phyloP scores from a whole-genome alignment of 2,329 filamentous ascomycete genomes.

The Bipolaris gigantea region DNA sequence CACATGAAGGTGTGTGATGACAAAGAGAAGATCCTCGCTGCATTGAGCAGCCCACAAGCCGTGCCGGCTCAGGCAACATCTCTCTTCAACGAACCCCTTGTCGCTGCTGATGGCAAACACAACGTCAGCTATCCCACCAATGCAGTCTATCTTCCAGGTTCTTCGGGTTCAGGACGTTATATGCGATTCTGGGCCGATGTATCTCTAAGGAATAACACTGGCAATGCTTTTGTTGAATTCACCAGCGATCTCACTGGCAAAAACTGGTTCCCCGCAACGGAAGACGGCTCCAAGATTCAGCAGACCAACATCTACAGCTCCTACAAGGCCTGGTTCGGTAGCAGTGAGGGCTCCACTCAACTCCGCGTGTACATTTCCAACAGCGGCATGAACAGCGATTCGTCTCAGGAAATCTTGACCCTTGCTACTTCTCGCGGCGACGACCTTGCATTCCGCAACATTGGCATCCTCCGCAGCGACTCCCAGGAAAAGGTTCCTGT shows the following conservation, averaged over 20 bases:
- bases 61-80: neutral
- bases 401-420: neutral
- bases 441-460: neutral
- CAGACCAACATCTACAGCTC: neutral
- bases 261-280: neutral
- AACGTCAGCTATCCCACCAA: neutral
- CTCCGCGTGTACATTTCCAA: neutral
- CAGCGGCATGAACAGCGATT: neutral
- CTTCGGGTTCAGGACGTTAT: neutral
- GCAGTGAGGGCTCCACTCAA: neutral
- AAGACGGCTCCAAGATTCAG: neutral
- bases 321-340: neutral
- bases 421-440: neutral
- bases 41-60: neutral
- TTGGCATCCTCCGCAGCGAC: neutral
- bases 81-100: neutral
- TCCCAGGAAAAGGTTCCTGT: neutral
- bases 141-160: neutral
- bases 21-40: neutral
- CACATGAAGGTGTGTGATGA: neutral
- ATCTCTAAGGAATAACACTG: neutral
- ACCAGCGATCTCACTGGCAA: neutral
- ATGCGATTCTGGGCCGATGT: neutral
- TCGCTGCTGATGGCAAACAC: neutral
- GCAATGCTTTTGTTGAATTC: neutral